Evolutionary conservation across 495 filamentous ascomycete genomes (phyloP).

Genomic region (Annulohypoxylon maeteangense): DNA sequence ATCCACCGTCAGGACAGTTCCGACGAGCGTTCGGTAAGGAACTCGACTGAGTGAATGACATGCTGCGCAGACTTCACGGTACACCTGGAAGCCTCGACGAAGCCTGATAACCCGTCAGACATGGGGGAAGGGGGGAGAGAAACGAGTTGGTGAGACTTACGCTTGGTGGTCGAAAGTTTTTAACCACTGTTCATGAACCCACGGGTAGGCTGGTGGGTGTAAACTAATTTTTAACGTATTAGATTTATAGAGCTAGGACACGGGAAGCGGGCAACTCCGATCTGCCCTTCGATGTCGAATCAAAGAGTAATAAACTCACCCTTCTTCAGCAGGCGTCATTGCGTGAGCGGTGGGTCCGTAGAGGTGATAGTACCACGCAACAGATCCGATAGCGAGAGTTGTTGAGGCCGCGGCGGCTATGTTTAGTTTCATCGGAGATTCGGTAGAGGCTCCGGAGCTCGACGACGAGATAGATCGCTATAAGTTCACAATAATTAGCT

Average conservation of each 20-base stretch:
- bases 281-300: conserved; percentile 9
- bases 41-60: conserved; percentile 97
- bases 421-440: conserved; percentile 74
- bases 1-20: conserved; percentile 91
- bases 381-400: conserved; percentile 82
- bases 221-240: conserved; percentile 67
- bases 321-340: conserved; percentile 94
- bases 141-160: conserved; percentile 65
- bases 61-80: conserved; percentile 96
- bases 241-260: conserved; percentile 27
- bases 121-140: neutral
- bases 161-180: conserved; percentile 97
- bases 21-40: conserved; percentile 92
- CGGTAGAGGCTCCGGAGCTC: conserved; percentile 64
- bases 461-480: conserved; percentile 73
- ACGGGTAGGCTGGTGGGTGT: conserved; percentile 91
- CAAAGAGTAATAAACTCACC: conserved; percentile 72
- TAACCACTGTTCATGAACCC: conserved; percentile 88
- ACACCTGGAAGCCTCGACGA: conserved; percentile 99
- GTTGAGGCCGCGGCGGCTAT: conserved; percentile 86
- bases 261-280: conserved; percentile 26
- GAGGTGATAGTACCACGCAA: conserved; percentile 95
- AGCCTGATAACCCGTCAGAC: conserved; percentile 68
- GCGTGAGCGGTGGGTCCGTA: conserved; percentile 89
- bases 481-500: conserved; percentile 46